A percentile compares a stretch with the other conserved stretches of the same genome.
These are phyloP conservation scores for Tremellales sp. DNA, from an alignment of 1,284 basidiomycete genomes.

Conservation along the genomic window DNA sequence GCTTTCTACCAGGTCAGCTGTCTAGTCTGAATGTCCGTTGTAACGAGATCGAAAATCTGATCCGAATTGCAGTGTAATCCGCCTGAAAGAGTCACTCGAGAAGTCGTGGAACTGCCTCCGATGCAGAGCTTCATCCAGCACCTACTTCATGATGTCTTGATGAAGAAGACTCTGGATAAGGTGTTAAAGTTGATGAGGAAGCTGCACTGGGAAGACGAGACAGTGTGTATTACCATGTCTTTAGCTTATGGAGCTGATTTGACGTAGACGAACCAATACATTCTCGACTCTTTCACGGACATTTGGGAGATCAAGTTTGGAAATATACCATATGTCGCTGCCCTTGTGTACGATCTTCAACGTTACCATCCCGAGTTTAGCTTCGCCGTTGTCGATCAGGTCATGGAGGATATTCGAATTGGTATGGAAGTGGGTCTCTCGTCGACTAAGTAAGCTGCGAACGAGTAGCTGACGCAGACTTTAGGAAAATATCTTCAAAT, in stretches of 20 bases:
- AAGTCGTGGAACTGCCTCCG: slow-evolving; percentile 77
- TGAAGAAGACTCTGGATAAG: slow-evolving; percentile 88
- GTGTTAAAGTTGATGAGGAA: slow-evolving; percentile 88
- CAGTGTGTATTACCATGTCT: slow-evolving; percentile 37
- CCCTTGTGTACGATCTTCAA: slow-evolving; percentile 88
- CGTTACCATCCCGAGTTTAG: slow-evolving; percentile 86
- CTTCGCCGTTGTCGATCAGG: slow-evolving; percentile 85
- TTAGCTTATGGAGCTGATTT: slow-evolving; percentile 47
- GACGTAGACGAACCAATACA: slow-evolving; percentile 44
- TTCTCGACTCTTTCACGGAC: slow-evolving; percentile 82
- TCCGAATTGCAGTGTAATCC: slow-evolving; percentile 74
- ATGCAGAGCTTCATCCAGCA: slow-evolving; percentile 92
- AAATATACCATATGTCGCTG: slow-evolving; percentile 86
- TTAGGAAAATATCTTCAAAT: slow-evolving; percentile 83
- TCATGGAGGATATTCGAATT: slow-evolving; percentile 83
- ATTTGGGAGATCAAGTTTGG: slow-evolving; percentile 95
- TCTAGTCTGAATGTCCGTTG: neutral
- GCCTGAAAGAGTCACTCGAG: slow-evolving; percentile 80
- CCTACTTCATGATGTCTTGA: slow-evolving; percentile 83
- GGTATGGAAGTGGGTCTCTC: slow-evolving; percentile 65
- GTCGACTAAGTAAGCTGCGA: neutral
- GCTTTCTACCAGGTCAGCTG: slow-evolving; percentile 86
- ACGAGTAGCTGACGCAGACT: neutral
- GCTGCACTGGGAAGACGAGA: slow-evolving; percentile 85
- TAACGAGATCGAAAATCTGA: slow-evolving; percentile 3